Conservation (phyloP, 1,139 yeast species). For the Arxiozyma slooffiae region DNA sequence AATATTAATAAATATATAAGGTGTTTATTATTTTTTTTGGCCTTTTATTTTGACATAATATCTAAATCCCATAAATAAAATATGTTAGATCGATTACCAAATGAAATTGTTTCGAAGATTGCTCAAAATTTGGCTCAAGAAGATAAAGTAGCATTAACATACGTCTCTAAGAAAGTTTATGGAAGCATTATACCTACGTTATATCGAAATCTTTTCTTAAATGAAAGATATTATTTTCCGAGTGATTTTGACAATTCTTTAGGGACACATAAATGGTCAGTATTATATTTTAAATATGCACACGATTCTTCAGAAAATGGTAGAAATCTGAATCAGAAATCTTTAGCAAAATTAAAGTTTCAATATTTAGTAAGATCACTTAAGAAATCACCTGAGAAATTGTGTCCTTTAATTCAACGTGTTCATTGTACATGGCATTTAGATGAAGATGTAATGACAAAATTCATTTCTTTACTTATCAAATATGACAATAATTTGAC, state of each 20-base stretch:
- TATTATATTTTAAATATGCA: constrained; percentile 12
- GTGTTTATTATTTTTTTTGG: too few species aligned
- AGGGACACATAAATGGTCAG: constrained; percentile 23
- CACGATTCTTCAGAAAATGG: constrained; percentile 4
- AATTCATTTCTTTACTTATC: constrained; percentile 15
- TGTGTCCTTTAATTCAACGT: constrained; percentile 18
- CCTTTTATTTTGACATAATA: too few species aligned
- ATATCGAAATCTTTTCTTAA: constrained; percentile 23
- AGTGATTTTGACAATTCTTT: constrained; percentile 19
- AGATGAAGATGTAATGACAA: constrained; percentile 11
- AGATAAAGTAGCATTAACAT: constrained; percentile 22
- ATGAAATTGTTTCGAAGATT: constrained; percentile 18
- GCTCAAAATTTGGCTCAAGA: constrained; percentile 17
- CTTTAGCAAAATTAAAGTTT: constrained; percentile 15
- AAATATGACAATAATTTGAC: constrained; percentile 14
- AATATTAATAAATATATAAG: too few species aligned
- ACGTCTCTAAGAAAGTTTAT: constrained; percentile 17
- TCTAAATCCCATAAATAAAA: too few species aligned
- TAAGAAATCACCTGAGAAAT: constrained; percentile 10
- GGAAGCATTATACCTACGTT: constrained; percentile 13
- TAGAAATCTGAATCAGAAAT: neutral
- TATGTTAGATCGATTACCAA: constrained; percentile 24
- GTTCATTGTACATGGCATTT: constrained; percentile 29
- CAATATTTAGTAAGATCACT: constrained; percentile 19
- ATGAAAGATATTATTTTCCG: constrained; percentile 19